Percentiles rank a stretch among this genome's conserved stretches.
These are phyloP conservation scores for Clausena lansium DNA, from an alignment of 345 rosid species.

Conservation along the genomic window DNA sequence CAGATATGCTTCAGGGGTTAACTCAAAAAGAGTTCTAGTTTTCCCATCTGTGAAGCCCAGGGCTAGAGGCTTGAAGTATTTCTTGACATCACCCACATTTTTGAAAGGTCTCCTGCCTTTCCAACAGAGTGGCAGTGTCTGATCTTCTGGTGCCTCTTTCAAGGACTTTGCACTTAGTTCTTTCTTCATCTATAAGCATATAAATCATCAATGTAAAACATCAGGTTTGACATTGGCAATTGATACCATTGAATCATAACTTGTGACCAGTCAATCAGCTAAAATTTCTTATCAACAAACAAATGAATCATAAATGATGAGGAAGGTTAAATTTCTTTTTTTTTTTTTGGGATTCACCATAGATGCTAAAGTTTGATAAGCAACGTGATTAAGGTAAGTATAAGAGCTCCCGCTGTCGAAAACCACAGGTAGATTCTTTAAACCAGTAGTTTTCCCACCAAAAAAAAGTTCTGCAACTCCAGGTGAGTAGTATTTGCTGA, in stretches of 20 bases:
- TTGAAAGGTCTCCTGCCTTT: constrained; percentile 77
- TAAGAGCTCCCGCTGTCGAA: constrained; percentile 96
- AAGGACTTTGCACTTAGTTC: constrained; percentile 52
- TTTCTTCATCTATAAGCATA: constrained; percentile 44
- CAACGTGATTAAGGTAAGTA: constrained; percentile 64
- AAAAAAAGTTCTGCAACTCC: constrained; percentile 65
- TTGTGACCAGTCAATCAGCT: too few relatives aligned
- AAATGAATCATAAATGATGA: background rate
- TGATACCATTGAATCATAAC: background rate
- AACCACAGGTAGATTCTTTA: constrained; percentile 44
- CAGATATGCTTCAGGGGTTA: constrained; percentile 74
- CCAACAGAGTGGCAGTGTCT: constrained; percentile 85
- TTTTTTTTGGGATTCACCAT: constrained; percentile 46
- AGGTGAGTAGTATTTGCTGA: constrained; percentile 82
- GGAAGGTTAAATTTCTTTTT: background rate
- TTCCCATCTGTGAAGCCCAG: constrained; percentile 55
- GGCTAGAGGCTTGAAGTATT: constrained; percentile 71
- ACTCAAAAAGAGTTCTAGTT: constrained; percentile 48
- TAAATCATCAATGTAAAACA: background rate
- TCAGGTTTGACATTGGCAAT: background rate
- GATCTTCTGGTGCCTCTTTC: constrained; percentile 60
- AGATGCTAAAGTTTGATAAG: constrained; percentile 48
- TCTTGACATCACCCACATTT: constrained; percentile 59
- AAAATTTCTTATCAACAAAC: background rate
- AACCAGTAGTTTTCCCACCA: constrained; percentile 60